These are phyloP conservation scores for Elsinoe arachidis DNA, from an alignment of 2,329 filamentous ascomycete species.

Conservation along the genomic window DNA sequence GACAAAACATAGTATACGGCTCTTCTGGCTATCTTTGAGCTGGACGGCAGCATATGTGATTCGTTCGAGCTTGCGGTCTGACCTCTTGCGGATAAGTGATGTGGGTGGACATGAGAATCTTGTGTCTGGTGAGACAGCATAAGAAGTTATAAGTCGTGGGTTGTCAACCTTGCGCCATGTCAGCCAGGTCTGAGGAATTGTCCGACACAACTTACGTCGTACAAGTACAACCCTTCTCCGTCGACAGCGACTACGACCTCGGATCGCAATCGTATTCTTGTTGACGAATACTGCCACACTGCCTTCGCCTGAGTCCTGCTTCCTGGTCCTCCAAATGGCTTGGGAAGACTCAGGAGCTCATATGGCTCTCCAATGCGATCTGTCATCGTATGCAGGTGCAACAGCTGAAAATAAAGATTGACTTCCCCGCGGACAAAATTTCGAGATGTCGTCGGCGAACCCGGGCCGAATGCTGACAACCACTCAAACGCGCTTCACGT, in stretches of 20 bases:
- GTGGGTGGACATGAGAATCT: conserved; percentile 49
- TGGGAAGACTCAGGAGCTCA: conserved; percentile 36
- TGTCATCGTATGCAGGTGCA: not conserved
- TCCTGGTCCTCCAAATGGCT: conserved; percentile 32
- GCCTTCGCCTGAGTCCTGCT: conserved; percentile 35
- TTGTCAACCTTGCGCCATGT: conserved; percentile 45
- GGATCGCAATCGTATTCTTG: conserved; percentile 53
- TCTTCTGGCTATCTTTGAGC: conserved; percentile 28
- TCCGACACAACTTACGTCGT: conserved; percentile 42
- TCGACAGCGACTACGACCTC: conserved; percentile 53
- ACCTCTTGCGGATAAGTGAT: conserved; percentile 47
- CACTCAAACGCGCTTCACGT: conserved; percentile 1
- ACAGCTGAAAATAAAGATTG: not conserved
- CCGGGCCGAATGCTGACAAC: not conserved
- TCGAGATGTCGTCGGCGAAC: conserved; percentile 7
- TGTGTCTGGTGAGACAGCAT: conserved; percentile 52
- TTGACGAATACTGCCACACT: conserved; percentile 47
- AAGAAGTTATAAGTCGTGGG: conserved; percentile 51
- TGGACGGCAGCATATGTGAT: conserved; percentile 45
- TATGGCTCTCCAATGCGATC: conserved; percentile 28
- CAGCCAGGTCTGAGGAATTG: not conserved
- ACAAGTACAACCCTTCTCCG: conserved; percentile 54
- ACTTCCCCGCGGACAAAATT: conserved; percentile 1
- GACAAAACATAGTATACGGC: conserved; percentile 46
- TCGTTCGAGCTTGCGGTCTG: conserved; percentile 39